These are phyloP conservation scores for Spirogloea muscicola DNA, from an alignment of 139 green algal genomes.

Conservation along the genomic window DNA sequence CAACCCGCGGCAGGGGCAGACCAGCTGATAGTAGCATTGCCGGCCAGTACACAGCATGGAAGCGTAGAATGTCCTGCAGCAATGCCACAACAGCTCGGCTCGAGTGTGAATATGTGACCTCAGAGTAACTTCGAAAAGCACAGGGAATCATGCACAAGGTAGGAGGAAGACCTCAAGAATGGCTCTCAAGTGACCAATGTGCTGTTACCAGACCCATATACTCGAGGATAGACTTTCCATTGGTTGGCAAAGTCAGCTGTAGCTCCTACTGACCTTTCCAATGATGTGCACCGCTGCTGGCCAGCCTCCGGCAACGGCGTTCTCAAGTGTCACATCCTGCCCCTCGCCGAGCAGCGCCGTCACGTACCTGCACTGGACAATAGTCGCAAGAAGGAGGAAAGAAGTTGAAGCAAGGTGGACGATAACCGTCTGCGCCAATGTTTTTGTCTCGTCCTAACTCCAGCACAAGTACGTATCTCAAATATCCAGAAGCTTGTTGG, in stretches of 20 bases:
- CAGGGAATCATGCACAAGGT: too few species aligned
- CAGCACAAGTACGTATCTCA: too few species aligned
- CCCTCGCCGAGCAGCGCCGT: slow-evolving; percentile 28
- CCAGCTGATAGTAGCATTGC: slow-evolving; percentile 72
- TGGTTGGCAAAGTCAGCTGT: too few species aligned
- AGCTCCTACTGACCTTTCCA: slow-evolving; percentile 48
- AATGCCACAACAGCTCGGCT: too few species aligned
- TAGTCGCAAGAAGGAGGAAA: neutral
- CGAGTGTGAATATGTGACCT: neutral
- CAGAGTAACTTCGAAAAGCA: too few species aligned
- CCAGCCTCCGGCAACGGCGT: slow-evolving; percentile 39
- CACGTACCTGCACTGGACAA: slow-evolving; percentile 29
- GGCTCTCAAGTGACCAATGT: too few species aligned
- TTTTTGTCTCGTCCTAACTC: neutral
- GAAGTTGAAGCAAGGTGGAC: neutral
- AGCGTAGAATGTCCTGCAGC: slow-evolving; percentile 91
- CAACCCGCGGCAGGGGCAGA: slow-evolving; percentile 60
- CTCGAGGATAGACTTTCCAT: too few species aligned
- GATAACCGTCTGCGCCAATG: neutral
- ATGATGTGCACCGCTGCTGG: slow-evolving; percentile 73
- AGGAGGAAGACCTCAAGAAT: too few species aligned
- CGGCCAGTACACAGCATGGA: slow-evolving; percentile 95
- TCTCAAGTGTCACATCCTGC: slow-evolving; percentile 22
- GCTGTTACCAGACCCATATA: too few species aligned
- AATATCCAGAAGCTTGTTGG: too few species aligned